Evolutionary conservation across 129 eudicot genomes (phyloP).

Genomic region (Apium graveolens): DNA sequence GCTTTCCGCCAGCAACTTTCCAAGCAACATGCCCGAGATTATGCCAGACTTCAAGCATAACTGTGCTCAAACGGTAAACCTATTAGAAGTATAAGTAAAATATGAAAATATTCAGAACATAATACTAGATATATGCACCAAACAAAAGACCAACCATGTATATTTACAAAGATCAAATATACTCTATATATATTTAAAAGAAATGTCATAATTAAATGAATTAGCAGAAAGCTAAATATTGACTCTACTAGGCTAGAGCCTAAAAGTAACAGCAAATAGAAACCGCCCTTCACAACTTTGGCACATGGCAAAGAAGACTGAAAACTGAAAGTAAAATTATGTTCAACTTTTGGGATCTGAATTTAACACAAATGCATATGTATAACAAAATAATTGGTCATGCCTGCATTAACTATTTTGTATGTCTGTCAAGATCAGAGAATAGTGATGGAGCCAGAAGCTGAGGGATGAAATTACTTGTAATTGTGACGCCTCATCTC

Average conservation of each 20-base stretch:
- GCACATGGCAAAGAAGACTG: not conserved
- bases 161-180: not conserved
- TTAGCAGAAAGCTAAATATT: not conserved
- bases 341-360: not conserved
- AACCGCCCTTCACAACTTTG: not conserved
- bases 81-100: constrained; percentile 31
- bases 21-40: constrained; percentile 73
- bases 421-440: constrained; percentile 41
- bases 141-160: not conserved
- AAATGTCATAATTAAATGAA: not conserved
- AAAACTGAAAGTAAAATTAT: not conserved
- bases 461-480: constrained; percentile 41
- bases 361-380: not conserved
- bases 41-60: constrained; percentile 78
- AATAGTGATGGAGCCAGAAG: constrained; percentile 27
- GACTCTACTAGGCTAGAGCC: not conserved
- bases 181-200: not conserved
- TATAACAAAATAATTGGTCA: constrained; percentile 4
- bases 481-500: constrained; percentile 73
- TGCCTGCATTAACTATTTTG: constrained; percentile 62
- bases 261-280: not conserved
- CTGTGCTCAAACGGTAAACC: constrained; percentile 68
- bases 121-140: not conserved
- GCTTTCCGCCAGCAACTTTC: constrained; percentile 58
- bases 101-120: not conserved